A percentile compares a stretch with the other conserved stretches of the same genome.
Conservation (phyloP, 1,284 basidiomycete genomes). For the Austropuccinia psidii region DNA sequence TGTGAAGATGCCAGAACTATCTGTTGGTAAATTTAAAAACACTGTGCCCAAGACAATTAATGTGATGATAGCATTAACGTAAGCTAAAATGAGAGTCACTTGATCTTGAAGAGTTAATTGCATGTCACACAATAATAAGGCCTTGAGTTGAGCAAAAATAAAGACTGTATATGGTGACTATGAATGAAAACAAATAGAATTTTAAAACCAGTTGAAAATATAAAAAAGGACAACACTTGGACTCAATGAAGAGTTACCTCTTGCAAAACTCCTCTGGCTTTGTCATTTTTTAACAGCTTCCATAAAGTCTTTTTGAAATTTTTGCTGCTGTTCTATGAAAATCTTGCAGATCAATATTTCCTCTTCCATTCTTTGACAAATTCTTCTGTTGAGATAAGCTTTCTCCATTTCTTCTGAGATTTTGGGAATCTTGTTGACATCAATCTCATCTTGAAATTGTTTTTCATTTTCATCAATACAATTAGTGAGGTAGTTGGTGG, state of each 20-base stretch:
- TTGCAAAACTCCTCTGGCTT: slow-evolving; percentile 71
- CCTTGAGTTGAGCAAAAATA: slow-evolving; percentile 43
- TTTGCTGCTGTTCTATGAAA: slow-evolving; percentile 52
- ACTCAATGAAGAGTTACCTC: slow-evolving; percentile 48
- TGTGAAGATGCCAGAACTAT: no score
- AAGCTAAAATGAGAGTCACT: not conserved
- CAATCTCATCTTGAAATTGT: slow-evolving; percentile 48
- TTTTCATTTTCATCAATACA: slow-evolving; percentile 50
- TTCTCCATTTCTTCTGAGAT: slow-evolving; percentile 51
- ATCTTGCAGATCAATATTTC: slow-evolving; percentile 60
- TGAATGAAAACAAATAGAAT: not conserved
- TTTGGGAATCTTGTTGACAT: slow-evolving; percentile 40
- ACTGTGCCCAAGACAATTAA: not conserved
- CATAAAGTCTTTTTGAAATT: slow-evolving; percentile 63
- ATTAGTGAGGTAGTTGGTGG: slow-evolving; percentile 52
- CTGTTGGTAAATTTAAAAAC: not conserved
- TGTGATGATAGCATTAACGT: slow-evolving; percentile 53
- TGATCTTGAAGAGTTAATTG: slow-evolving; percentile 50
- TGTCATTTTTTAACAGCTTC: slow-evolving; percentile 69
- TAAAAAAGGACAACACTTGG: not conserved
- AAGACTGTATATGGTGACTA: slow-evolving; percentile 69
- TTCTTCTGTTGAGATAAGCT: slow-evolving; percentile 59
- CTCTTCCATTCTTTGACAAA: slow-evolving; percentile 53
- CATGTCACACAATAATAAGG: slow-evolving; percentile 43
- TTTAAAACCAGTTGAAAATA: not conserved